phyloP scores from a whole-genome alignment of 1,139 yeast genomes.

The Candida frijolesensis region DNA sequence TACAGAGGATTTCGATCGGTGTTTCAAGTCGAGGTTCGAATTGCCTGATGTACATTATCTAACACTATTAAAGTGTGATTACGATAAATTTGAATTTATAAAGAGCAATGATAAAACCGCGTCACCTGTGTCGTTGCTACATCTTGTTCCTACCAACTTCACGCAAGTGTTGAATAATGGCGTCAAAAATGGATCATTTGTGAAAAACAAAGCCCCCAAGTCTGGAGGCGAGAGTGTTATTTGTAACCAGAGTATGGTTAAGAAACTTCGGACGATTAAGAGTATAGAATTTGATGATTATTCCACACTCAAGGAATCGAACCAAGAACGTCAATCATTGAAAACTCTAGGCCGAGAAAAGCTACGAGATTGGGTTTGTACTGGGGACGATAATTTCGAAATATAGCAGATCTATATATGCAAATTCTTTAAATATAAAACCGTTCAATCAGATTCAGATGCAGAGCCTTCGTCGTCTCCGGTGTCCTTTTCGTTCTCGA shows the following conservation, averaged over 20 bases:
- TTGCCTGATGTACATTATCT: constrained; percentile 20
- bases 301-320: constrained; percentile 27
- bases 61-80: constrained; percentile 23
- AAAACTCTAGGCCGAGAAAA: constrained; percentile 25
- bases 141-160: constrained; percentile 26
- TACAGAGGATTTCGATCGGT: constrained; percentile 47
- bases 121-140: constrained; percentile 38
- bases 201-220: constrained; percentile 47
- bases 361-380: constrained; percentile 36
- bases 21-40: constrained; percentile 46
- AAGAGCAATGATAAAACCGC: constrained; percentile 28
- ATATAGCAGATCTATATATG: constrained; percentile 5
- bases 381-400: constrained; percentile 35
- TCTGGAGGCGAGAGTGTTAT: constrained; percentile 47
- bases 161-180: constrained; percentile 55
- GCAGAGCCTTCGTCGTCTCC: constrained; percentile 35
- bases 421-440: not conserved
- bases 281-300: constrained; percentile 21
- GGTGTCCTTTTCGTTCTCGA: constrained; percentile 23
- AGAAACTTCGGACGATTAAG: constrained; percentile 15
- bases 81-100: constrained; percentile 28
- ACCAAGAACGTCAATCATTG: constrained; percentile 22
- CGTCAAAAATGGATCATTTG: constrained; percentile 51
- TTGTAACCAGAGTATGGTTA: constrained; percentile 32
- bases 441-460: constrained; percentile 33